A percentile compares a stretch with the other conserved stretches of the same genome.
Conservation (phyloP, 352 stramenopile genomes). For the Pythium sukuiense region DNA sequence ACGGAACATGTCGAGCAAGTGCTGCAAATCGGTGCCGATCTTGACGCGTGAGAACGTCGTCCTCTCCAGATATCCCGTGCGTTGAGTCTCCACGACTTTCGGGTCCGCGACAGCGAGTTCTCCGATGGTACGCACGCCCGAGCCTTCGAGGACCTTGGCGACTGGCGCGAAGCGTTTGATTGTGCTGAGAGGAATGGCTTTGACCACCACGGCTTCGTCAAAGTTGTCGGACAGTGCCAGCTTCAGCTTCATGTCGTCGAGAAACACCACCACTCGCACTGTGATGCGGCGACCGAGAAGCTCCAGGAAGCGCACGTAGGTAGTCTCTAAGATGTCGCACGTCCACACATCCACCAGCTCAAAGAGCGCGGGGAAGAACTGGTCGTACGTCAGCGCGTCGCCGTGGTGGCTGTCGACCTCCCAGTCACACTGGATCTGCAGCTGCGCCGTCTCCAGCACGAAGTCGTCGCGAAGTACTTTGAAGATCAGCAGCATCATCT, state of each 20-base stretch:
- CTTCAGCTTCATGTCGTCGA: conserved; percentile 68
- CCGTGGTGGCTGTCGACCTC: conserved; percentile 71
- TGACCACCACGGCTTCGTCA: conserved; percentile 69
- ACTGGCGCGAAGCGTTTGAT: conserved; percentile 66
- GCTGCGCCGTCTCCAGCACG: conserved; percentile 47
- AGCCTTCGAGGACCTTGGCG: conserved; percentile 49
- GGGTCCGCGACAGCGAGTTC: conserved; percentile 63
- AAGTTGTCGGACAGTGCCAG: conserved; percentile 76
- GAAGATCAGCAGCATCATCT: conserved; percentile 77
- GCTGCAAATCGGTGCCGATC: conserved; percentile 56
- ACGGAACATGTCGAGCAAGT: conserved; percentile 64
- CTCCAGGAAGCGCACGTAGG: conserved; percentile 68
- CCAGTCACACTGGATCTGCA: conserved; percentile 79
- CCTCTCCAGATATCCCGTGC: conserved; percentile 49
- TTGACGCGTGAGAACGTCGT: conserved; percentile 49
- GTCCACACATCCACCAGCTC: conserved; percentile 84
- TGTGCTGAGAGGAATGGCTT: conserved; percentile 68
- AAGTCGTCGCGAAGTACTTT: conserved; percentile 78
- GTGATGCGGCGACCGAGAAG: conserved; percentile 68
- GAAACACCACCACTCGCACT: conserved; percentile 64
- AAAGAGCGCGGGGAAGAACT: conserved; percentile 72
- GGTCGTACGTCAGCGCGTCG: conserved; percentile 48
- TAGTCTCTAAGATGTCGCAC: conserved; percentile 68
- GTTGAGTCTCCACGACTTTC: conserved; percentile 49
- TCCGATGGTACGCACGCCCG: conserved; percentile 57